Base-by-base conservation (phyloP, 2,329 filamentous ascomycete genomes). In the Dothiorella sarmentorum region DNA sequence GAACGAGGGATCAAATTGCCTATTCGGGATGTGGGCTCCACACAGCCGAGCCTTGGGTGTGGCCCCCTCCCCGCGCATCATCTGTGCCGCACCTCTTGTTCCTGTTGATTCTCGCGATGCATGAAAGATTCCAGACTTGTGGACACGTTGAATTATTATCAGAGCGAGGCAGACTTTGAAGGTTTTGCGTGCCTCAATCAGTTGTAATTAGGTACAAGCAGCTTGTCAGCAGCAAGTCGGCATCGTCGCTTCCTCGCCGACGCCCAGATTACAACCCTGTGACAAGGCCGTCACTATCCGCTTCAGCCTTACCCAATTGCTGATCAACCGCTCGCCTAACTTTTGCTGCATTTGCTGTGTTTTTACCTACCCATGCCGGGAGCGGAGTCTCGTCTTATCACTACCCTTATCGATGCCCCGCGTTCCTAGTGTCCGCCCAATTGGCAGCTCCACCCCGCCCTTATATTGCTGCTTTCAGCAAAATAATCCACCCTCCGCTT, bases 391-490 rank as follows among this genome's bases (percentile, higher is more conserved):
- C 37, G 37, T 13, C 22, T 44, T 44, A 44, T 44, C 40, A 44
- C 18, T 27, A 20, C 38, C 26, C 15, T 27, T 44, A 44, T 44
- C 40, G 22, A 42, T 42, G 11, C 40, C 5, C 17, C 6, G 18
- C 22, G 40, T 44, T 24, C 40, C 40, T 44, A 22, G 38, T n/a
- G n/a, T 9, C 37, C 17, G 37, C 13, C 38, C n/a, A 1, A 17
- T n/a, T 13, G 44, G 29, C 15, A 27, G 22, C 47, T 52, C 47
- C 47, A 38, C 33, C 15, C 33, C 33, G 40, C 40, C 27, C 33
- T 33, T 20, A 17, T 33, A n/a, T 42, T 56, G 52, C 52, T 56
- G 52, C 37, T 24, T 43, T 43, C 15, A 56, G 52, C 27, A 56
- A 56, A 56, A 43, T 56, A 44, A 43, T 56, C 52, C 51, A 24